A percentile compares a stretch with the other conserved stretches of the same genome.
These are phyloP conservation scores for Colletotrichum musicola DNA, from an alignment of 2,329 filamentous ascomycete species.

Conservation along the genomic window DNA sequence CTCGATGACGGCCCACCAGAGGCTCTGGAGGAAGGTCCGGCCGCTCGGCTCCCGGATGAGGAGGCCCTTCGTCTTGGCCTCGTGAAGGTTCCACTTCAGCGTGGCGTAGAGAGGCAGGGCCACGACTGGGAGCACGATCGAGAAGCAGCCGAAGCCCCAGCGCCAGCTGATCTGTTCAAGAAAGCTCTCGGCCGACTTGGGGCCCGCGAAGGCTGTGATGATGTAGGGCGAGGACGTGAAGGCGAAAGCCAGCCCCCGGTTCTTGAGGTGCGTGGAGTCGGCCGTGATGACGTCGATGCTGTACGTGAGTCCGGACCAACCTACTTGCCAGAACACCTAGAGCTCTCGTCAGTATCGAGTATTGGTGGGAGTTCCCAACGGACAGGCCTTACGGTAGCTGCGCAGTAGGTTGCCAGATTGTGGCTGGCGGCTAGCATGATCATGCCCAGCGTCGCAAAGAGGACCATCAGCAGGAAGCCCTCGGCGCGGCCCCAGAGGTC, in stretches of 20 bases:
- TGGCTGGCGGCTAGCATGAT: constrained; percentile 72
- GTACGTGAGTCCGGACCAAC: constrained; percentile 71
- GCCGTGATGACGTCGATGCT: constrained; percentile 74
- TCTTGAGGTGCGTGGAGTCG: constrained; percentile 63
- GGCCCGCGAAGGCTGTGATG: constrained; percentile 56
- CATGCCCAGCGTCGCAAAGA: constrained; percentile 61
- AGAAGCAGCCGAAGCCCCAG: constrained; percentile 68
- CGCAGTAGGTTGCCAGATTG: constrained; percentile 58
- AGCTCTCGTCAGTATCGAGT: not conserved
- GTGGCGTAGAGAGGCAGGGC: constrained; percentile 66
- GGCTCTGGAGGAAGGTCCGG: constrained; percentile 60
- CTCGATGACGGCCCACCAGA: constrained; percentile 65
- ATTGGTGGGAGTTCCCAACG: too few species aligned
- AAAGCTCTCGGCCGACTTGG: constrained; percentile 49
- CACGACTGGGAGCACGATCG: constrained; percentile 70
- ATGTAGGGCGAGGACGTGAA: constrained; percentile 58
- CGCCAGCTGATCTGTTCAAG: constrained; percentile 49
- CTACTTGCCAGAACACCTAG: constrained; percentile 72
- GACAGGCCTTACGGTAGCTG: constrained; percentile 56
- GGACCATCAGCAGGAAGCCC: constrained; percentile 67
- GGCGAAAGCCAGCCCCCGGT: constrained; percentile 53
- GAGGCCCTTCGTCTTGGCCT: constrained; percentile 66
- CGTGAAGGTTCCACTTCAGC: constrained; percentile 66
- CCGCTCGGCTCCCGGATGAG: constrained; percentile 52
- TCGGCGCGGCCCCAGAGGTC: constrained; percentile 74